These are phyloP conservation scores for Serendipita sp. DNA, from an alignment of 768 basidiomycete species.

Conservation along the genomic window DNA sequence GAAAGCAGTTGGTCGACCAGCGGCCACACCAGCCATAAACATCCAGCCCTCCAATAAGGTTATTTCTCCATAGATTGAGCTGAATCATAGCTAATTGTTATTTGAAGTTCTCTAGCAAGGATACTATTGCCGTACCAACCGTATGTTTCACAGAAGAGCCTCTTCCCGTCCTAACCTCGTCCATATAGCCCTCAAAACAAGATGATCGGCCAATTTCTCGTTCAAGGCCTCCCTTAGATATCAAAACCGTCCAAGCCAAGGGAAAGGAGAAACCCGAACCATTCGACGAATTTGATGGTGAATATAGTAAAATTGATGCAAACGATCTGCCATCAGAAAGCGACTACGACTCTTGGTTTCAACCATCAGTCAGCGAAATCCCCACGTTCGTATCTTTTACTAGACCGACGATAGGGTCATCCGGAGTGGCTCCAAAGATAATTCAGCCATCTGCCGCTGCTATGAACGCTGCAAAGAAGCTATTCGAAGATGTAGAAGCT, in stretches of 20 bases:
- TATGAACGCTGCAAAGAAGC: slow-evolving; percentile 36
- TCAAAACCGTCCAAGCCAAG: too few relatives aligned
- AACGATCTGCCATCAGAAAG: not conserved
- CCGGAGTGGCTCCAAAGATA: slow-evolving; percentile 27
- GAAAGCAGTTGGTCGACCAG: not conserved
- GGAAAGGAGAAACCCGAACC: not conserved
- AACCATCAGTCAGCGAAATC: not conserved
- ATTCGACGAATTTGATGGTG: not conserved
- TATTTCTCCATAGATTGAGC: not conserved
- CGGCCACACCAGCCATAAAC: not conserved
- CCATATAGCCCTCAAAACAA: too few relatives aligned
- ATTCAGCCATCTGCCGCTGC: slow-evolving; percentile 38
- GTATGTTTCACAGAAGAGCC: too few relatives aligned
- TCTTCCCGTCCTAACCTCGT: too few relatives aligned
- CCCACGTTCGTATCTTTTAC: slow-evolving; percentile 9
- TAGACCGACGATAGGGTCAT: slow-evolving; percentile 15
- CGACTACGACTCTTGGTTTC: slow-evolving; percentile 8
- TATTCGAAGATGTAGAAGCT: slow-evolving; percentile 21
- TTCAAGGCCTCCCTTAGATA: too few relatives aligned
- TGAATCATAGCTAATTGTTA: not conserved
- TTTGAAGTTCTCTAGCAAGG: not conserved
- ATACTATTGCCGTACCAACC: not conserved
- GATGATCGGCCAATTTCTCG: too few relatives aligned
- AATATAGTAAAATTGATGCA: not conserved
- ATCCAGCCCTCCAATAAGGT: too few relatives aligned